phyloP scores from a whole-genome alignment of 2,329 filamentous ascomycete genomes.

The Clonostachys sp. region DNA sequence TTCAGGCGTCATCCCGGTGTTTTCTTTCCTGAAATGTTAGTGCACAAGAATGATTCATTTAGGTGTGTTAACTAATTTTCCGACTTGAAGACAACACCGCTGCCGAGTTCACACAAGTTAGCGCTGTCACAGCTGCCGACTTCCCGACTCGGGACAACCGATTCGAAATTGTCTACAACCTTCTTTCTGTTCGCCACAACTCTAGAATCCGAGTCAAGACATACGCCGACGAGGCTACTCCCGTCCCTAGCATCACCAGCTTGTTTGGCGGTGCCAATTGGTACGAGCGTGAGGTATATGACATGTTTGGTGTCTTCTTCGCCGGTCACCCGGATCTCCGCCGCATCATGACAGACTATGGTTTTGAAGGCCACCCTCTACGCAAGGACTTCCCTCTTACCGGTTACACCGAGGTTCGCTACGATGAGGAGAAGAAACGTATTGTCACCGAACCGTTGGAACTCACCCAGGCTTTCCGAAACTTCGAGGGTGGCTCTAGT shows the following conservation, averaged over 20 bases:
- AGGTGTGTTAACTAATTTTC: background rate
- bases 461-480: slow-evolving; percentile 96
- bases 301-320: slow-evolving; percentile 97
- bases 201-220: slow-evolving; percentile 97
- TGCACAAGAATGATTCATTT: slow-evolving; percentile 4
- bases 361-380: slow-evolving; percentile 95
- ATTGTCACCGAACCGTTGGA: slow-evolving; percentile 97
- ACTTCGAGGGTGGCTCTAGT: slow-evolving; percentile 87
- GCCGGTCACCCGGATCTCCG: slow-evolving; percentile 89
- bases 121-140: slow-evolving; percentile 90
- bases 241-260: slow-evolving; percentile 80
- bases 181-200: slow-evolving; percentile 94
- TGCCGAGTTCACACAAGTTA: slow-evolving; percentile 92
- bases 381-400: slow-evolving; percentile 98
- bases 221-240: slow-evolving; percentile 92
- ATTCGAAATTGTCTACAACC: slow-evolving; percentile 97
- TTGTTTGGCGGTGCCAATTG: slow-evolving; percentile 96
- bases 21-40: slow-evolving; percentile 83
- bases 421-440: slow-evolving; percentile 99
- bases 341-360: slow-evolving; percentile 99
- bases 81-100: slow-evolving; percentile 73
- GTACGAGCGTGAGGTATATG: slow-evolving; percentile 98
- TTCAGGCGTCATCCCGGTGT: slow-evolving; percentile 82
- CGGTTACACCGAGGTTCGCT: slow-evolving; percentile 95
- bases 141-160: slow-evolving; percentile 93